These are phyloP conservation scores for Mycena metata DNA, from an alignment of 768 basidiomycete species.

Conservation along the genomic window DNA sequence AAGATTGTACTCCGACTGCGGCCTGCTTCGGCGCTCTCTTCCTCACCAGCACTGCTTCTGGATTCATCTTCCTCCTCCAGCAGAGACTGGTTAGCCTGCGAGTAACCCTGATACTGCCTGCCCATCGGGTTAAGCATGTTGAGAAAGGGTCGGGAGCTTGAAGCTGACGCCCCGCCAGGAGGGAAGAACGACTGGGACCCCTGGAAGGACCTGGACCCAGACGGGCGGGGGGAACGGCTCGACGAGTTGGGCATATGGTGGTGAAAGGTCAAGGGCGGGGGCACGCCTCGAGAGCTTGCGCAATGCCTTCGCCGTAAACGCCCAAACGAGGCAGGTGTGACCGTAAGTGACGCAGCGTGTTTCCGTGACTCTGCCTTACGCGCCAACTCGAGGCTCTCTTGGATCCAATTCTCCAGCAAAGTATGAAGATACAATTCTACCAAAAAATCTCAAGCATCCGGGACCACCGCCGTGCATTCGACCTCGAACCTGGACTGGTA, in stretches of 20 bases:
- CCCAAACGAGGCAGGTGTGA: conserved; percentile 23
- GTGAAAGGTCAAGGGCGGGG: conserved; percentile 33
- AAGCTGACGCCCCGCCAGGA: conserved; percentile 53
- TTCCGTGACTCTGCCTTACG: neutral
- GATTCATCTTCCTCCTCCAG: conserved; percentile 80
- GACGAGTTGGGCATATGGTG: conserved; percentile 46
- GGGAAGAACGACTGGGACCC: conserved; percentile 52
- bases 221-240: conserved; percentile 43
- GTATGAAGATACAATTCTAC: too few relatives aligned
- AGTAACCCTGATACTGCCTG: conserved; percentile 80
- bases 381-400: neutral
- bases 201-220: conserved; percentile 52
- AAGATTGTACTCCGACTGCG: conserved; percentile 56
- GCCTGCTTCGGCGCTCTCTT: conserved; percentile 76
- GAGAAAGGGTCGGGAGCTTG: conserved; percentile 82
- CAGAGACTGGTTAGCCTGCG: conserved; percentile 77
- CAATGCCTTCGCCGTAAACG: conserved; percentile 26
- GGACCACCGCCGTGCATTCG: conserved; percentile 67
- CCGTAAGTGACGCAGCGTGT: neutral
- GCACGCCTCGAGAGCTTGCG: conserved; percentile 18
- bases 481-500: conserved; percentile 68
- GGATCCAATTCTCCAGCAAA: neutral
- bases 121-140: conserved; percentile 87
- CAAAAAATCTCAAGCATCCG: conserved; percentile 9
- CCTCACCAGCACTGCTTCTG: conserved; percentile 58